Evolutionary conservation across 805 yeast species (phyloP).

Genomic region (Torulaspora indica): DNA sequence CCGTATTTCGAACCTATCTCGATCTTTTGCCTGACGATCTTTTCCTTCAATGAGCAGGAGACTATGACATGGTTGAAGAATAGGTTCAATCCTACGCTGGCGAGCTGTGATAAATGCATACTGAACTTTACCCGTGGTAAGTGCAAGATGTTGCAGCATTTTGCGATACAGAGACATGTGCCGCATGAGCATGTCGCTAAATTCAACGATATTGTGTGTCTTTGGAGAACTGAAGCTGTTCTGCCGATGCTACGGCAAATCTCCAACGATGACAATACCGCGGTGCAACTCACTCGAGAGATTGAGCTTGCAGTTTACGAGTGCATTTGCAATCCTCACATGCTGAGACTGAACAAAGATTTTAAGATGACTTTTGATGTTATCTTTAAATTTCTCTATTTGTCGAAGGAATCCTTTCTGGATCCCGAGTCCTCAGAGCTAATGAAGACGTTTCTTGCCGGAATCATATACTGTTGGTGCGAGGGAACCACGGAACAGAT

Average conservation of each 20-base stretch:
- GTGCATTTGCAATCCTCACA: slow-evolving; percentile 49
- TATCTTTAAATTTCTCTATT: slow-evolving; percentile 34
- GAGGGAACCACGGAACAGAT: slow-evolving; percentile 48
- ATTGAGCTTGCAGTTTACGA: slow-evolving; percentile 39
- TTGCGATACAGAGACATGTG: slow-evolving; percentile 47
- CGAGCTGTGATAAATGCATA: slow-evolving; percentile 52
- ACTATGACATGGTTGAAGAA: slow-evolving; percentile 43
- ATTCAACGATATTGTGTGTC: slow-evolving; percentile 35
- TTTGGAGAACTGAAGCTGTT: slow-evolving; percentile 35
- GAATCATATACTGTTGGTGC: slow-evolving; percentile 49
- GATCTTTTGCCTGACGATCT: slow-evolving; percentile 51
- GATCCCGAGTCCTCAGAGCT: slow-evolving; percentile 14
- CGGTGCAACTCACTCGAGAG: slow-evolving; percentile 20
- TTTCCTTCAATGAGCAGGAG: slow-evolving; percentile 51
- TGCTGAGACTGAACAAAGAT: slow-evolving; percentile 40
- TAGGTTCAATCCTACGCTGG: slow-evolving; percentile 39
- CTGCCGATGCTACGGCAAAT: slow-evolving; percentile 25
- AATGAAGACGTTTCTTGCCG: slow-evolving; percentile 40
- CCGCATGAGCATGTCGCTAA: slow-evolving; percentile 40
- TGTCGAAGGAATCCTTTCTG: slow-evolving; percentile 30
- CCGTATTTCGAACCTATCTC: slow-evolving; percentile 44
- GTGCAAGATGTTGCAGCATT: slow-evolving; percentile 47
- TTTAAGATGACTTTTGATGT: slow-evolving; percentile 39
- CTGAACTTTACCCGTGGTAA: slow-evolving; percentile 50
- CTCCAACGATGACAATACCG: slow-evolving; percentile 21